A percentile compares a stretch with the other conserved stretches of the same genome.
Conservation (phyloP, 2,329 filamentous ascomycete genomes). For the Botrytis elliptica region DNA sequence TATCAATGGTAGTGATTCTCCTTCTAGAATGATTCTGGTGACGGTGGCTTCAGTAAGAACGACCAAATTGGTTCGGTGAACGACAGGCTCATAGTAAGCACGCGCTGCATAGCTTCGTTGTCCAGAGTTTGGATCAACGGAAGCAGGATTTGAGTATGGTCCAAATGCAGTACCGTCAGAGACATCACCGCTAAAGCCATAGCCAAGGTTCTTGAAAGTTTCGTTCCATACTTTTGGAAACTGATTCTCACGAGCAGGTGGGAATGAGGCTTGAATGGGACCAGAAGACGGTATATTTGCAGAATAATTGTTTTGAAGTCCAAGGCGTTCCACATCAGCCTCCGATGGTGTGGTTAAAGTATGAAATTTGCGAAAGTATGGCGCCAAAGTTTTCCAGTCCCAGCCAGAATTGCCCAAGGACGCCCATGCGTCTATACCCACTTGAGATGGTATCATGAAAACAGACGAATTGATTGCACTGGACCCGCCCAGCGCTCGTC, state of each 20-base stretch:
- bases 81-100: background rate
- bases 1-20: background rate
- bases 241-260: background rate
- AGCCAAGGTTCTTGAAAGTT: background rate
- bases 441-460: constrained; percentile 25
- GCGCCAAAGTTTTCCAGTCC: constrained; percentile 41
- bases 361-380: constrained; percentile 42
- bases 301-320: background rate
- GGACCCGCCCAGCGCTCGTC: constrained; percentile 40
- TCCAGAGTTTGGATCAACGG: background rate
- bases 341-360: too few species aligned
- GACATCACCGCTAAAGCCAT: background rate
- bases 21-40: background rate
- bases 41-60: background rate
- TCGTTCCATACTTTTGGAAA: background rate
- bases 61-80: background rate
- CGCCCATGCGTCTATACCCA: constrained; percentile 32
- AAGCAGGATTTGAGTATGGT: background rate
- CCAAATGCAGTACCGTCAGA: background rate
- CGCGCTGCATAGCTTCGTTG: background rate
- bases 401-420: constrained; percentile 41
- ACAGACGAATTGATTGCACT: constrained; percentile 42
- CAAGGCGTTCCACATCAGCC: constrained; percentile 28
- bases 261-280: background rate
- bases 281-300: constrained; percentile 3